phyloP scores from a whole-genome alignment of 106 monocot species.

The Apostasia shenzhenica region DNA sequence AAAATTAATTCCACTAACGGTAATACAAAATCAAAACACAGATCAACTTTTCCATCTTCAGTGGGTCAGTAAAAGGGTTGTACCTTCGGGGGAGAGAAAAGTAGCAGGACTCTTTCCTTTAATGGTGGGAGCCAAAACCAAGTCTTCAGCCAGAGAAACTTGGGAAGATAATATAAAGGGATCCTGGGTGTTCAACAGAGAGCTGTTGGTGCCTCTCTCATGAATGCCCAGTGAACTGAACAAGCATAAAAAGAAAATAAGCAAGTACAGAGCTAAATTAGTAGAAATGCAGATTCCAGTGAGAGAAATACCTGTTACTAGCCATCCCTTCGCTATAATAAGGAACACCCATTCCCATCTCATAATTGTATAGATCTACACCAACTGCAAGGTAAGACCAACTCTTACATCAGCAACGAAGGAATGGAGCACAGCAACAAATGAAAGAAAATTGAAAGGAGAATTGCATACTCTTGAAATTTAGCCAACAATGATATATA shows the following conservation, averaged over 20 bases:
- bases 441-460: neutral
- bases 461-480: neutral
- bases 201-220: conserved; percentile 1
- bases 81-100: conserved; percentile 26
- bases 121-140: no score
- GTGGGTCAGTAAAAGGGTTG: no score
- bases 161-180: neutral
- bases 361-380: conserved; percentile 22
- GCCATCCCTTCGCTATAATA: no score
- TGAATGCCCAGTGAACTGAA: conserved; percentile 11
- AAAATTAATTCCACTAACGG: no score
- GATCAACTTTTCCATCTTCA: no score
- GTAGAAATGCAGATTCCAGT: neutral
- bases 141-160: no score
- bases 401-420: no score
- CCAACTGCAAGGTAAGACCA: conserved; percentile 4
- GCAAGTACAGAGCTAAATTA: no score
- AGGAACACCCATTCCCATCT: conserved; percentile 5
- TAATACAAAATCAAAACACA: no score
- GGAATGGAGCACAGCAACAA: neutral
- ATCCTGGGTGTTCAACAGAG: neutral
- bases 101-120: neutral
- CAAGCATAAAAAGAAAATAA: neutral
- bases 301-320: conserved; percentile 16
- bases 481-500: no score